Base-by-base conservation (phyloP, 2,329 filamentous ascomycete genomes). In the Mariannaea elegans region DNA sequence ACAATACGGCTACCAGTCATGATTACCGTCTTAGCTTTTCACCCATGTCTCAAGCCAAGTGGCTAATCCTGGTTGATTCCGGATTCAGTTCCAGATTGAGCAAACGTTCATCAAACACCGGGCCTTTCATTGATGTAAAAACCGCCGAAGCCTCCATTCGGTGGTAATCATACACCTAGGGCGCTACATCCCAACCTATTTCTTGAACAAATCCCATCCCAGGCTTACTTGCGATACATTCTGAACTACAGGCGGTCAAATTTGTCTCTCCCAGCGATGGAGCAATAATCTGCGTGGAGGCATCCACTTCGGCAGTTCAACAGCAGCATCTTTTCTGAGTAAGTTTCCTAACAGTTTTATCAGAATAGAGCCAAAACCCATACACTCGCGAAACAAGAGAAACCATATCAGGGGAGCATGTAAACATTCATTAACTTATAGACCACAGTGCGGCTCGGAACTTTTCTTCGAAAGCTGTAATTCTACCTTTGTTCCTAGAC, bases 101-200 rank as follows among this genome's bases (percentile, higher is more conserved):
- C 56, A 59, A 59, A 58, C 55, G 39, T 38, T 19, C 31, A 34
- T 41, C 55, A 58, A 58, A 59, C 56, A 46, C 32, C 31, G 27
- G 41, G 29, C 14, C 12, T 34, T 14, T 32, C 23, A 41, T n/a
- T 13, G 32, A n/a, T 5, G 32, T 38, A 47, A 41, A 36, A 41
- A 21, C 18, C 2, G 16, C 29, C 27, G 19, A 41, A 14, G 2
- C 31, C 24, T 10, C 23, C 36, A 42, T 48, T 42, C 34, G 42
- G 38, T 10, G 16, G 19, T 39, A 39, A 23, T 13, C 32, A 18
- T 14, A n/a, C 6, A 13, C 10, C 13, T 9, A 36, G 6, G 12
- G 4, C 14, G 32, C 32, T 36, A 4, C 32, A 34, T 34, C 13
- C 32, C 32, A 34, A 10, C 32, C 32, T 34, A n/a, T n/a, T 27